Percentiles rank a stretch among this genome's conserved stretches.
Evolutionary conservation across 1,284 basidiomycete species (phyloP).

Genomic region (Trametes polyzona): DNA sequence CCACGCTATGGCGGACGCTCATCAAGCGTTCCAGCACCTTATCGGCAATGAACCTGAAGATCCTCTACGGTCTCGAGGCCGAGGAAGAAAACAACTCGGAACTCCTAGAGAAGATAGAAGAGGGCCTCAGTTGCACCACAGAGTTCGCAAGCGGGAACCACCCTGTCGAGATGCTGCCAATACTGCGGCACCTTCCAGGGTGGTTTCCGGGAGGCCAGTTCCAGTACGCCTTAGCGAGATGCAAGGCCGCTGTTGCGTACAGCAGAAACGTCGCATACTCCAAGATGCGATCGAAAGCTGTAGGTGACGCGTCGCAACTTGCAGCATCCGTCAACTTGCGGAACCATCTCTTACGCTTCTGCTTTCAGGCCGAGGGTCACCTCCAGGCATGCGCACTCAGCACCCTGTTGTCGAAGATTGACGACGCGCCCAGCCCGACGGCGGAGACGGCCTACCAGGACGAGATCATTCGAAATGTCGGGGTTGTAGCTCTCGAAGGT

Average conservation of each 20-base stretch:
- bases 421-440: neutral
- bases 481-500: constrained; percentile 9
- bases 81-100: constrained; percentile 1
- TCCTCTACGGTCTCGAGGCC: constrained; percentile 17
- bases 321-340: neutral
- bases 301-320: neutral
- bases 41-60: constrained; percentile 1
- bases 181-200: constrained; percentile 14
- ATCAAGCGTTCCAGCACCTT: neutral
- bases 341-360: neutral
- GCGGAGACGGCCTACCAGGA: neutral
- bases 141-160: neutral
- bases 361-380: neutral
- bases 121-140: neutral
- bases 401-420: neutral
- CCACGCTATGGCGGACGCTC: too few relatives aligned
- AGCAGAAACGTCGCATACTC: neutral
- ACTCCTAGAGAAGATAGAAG: neutral
- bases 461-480: constrained; percentile 13
- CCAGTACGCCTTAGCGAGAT: neutral
- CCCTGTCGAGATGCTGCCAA: constrained; percentile 18
- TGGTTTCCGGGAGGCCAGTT: constrained; percentile 17
- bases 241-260: neutral
- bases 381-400: neutral
- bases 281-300: neutral